Evolutionary conservation across 2,329 filamentous ascomycete species (phyloP).

Genomic region (Chalaropsis thielavioides): DNA sequence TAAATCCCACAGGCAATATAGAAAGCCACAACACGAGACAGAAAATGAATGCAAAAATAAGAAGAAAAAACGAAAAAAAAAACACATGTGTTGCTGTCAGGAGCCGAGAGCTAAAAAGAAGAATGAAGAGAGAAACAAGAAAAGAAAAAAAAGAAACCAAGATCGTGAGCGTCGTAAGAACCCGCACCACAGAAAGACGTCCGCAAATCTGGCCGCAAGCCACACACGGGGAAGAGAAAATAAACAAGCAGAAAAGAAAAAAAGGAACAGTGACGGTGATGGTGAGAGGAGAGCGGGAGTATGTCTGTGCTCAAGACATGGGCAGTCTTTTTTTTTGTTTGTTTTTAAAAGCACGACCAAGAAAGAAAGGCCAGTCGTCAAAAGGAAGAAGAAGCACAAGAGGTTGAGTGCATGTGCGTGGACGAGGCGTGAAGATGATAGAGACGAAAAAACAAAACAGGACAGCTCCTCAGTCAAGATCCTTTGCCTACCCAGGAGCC

Average conservation of each 20-base stretch:
- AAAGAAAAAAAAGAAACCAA: background rate
- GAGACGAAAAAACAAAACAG: background rate
- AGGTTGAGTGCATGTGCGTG: too few species aligned
- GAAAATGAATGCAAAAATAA: background rate
- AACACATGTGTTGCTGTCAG: background rate
- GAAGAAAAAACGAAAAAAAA: background rate
- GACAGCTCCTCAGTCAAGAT: background rate
- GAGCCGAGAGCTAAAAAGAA: background rate
- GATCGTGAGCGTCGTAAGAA: slow-evolving; percentile 4
- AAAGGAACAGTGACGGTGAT: background rate
- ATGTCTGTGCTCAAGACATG: too few species aligned
- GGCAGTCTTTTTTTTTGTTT: too few species aligned
- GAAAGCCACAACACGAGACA: background rate
- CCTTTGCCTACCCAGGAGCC: too few species aligned
- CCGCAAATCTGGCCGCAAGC: background rate
- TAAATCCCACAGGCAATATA: too few species aligned
- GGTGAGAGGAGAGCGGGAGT: too few species aligned
- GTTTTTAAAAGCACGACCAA: too few species aligned
- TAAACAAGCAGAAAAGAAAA: background rate
- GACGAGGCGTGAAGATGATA: background rate
- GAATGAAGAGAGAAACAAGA: background rate
- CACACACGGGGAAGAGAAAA: background rate
- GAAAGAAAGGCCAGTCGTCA: too few species aligned
- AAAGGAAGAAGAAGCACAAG: too few species aligned
- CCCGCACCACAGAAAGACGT: slow-evolving; percentile 1